Evolutionary conservation across 2,329 filamentous ascomycete genomes (phyloP), one percentile per base, ranked within the genome.

Genomic region (Fusarium foetens): DNA sequence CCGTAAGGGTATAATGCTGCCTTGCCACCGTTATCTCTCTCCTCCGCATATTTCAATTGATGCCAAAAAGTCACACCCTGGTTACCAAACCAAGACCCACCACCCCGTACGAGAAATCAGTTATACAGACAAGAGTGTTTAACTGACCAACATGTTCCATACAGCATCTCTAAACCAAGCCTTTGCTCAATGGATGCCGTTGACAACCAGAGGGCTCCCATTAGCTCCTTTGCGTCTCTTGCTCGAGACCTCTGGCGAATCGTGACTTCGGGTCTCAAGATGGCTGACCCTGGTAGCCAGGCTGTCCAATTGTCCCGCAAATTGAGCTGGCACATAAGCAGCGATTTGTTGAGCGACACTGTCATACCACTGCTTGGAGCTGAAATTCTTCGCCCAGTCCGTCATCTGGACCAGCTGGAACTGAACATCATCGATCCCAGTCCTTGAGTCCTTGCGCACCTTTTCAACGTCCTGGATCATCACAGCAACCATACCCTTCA

Each of bases 321-420:
- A 29, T 11, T 77, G 68, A 2, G 54, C 63, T 5, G 80, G 78
- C 10, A 80, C 31, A 31, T 75, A 76, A 7, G 59, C 66, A 43
- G 80, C 78, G 33, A 86, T 77, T 17, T 83, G 77, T 2, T 77
- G 76, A 8, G 84, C 71, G 13, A 88, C 84, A 2, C 77, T 78
- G 10, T 81, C 78, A 19, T 82, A 83, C 31, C 87, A 77, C 4
- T 78, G 72, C 49, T 80, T 83, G 3, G 86, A 85, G 25, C 76
- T 81, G 12, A 90, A 76, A 69, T 86, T 88, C 61, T 84, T 84
- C 66, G 84, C 88, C 66, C 86, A 87, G 1, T 66, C 61, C 72
- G 87, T 83, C 12, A 90, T 71, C 2, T 81, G 76, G 25, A 72
- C 73, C 8, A 86, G 36, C 49, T 83, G 77, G 42, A 81, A 74